Conservation (phyloP, 257 asterid species). For the Haberlea rhodopensis region DNA sequence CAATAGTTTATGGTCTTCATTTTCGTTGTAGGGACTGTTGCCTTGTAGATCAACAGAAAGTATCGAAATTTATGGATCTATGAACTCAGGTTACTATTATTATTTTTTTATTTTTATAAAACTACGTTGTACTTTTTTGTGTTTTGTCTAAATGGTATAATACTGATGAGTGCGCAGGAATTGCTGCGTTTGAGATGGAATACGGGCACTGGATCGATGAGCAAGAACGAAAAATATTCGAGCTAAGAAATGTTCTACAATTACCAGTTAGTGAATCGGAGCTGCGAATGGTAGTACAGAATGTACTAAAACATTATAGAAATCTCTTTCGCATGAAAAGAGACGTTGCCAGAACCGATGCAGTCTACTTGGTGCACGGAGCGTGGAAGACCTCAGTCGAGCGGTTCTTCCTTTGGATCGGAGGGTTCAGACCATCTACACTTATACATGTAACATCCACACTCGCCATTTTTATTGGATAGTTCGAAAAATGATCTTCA, state of each 20-base stretch:
- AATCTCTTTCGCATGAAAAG: constrained; percentile 71
- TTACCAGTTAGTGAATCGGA: constrained; percentile 50
- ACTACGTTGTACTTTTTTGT: not conserved
- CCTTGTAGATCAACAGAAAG: constrained; percentile 46
- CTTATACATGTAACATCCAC: constrained; percentile 55
- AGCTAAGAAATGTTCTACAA: constrained; percentile 62
- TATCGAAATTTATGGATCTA: constrained; percentile 48
- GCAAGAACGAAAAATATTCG: constrained; percentile 57
- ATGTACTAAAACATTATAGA: constrained; percentile 61
- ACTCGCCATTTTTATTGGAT: not conserved
- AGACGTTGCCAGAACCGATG: constrained; percentile 71
- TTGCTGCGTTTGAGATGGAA: constrained; percentile 71
- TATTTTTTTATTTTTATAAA: not conserved
- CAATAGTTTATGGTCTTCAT: not conserved
- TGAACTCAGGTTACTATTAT: constrained; percentile 73
- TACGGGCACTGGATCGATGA: constrained; percentile 74
- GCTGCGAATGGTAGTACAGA: constrained; percentile 55
- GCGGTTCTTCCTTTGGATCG: constrained; percentile 88
- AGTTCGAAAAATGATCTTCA: no score
- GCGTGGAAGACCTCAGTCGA: constrained; percentile 80
- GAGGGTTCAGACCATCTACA: constrained; percentile 92
- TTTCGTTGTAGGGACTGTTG: constrained; percentile 51
- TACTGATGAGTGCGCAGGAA: constrained; percentile 37
- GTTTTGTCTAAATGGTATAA: not conserved
- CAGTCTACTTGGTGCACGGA: constrained; percentile 79